Evolutionary conservation across 768 basidiomycete species (phyloP).

Genomic region (Trametopsis cervina): DNA sequence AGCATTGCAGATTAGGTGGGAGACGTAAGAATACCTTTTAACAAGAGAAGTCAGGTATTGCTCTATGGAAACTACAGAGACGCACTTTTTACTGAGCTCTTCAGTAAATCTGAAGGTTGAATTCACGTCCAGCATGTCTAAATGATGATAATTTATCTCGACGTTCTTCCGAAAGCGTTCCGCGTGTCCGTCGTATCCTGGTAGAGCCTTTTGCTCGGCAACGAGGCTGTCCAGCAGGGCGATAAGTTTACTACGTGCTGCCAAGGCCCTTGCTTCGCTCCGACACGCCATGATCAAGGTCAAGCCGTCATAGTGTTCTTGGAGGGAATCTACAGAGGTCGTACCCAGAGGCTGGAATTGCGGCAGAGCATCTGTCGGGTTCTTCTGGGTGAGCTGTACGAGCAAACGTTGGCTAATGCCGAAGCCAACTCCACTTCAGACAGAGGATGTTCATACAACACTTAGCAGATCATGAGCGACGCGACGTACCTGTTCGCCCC

Average conservation of each 20-base stretch:
- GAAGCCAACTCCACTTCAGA: conserved; percentile 69
- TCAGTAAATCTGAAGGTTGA: conserved; percentile 60
- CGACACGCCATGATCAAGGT: conserved; percentile 82
- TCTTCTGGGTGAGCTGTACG: conserved; percentile 48
- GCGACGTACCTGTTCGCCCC: conserved; percentile 30
- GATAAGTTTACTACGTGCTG: conserved; percentile 49
- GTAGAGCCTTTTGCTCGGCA: conserved; percentile 24
- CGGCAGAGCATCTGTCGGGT: conserved; percentile 45
- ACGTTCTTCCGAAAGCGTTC: conserved; percentile 52
- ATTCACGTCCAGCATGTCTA: conserved; percentile 57
- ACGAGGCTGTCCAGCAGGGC: conserved; percentile 50
- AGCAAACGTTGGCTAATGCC: conserved; percentile 79
- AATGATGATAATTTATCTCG: conserved; percentile 47
- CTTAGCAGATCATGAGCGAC: neutral
- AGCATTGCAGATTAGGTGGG: conserved; percentile 77
- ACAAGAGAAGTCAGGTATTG: neutral
- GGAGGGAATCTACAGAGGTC: conserved; percentile 12
- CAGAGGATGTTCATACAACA: neutral
- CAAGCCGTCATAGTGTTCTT: conserved; percentile 40
- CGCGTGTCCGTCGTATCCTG: conserved; percentile 45
- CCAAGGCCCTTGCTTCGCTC: conserved; percentile 53
- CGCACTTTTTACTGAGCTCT: conserved; percentile 47
- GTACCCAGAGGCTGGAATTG: conserved; percentile 26
- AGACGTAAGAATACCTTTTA: conserved; percentile 69
- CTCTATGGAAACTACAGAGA: conserved; percentile 12